phyloP scores from a whole-genome alignment of 148 eudicot genomes.

The Silene uniflora region DNA sequence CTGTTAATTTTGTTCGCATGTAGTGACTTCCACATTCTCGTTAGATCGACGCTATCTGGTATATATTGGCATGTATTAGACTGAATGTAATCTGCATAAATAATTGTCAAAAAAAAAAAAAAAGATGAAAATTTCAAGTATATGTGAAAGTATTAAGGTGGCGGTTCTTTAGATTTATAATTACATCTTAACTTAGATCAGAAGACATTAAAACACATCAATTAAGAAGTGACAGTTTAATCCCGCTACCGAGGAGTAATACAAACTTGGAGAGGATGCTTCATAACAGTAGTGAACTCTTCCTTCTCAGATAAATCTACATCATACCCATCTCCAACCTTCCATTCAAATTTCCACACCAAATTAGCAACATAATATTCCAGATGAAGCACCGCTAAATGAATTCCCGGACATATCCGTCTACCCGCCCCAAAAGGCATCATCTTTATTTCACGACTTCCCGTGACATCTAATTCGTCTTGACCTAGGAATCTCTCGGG shows the following conservation, averaged over 20 bases:
- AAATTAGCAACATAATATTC: constrained; percentile 60
- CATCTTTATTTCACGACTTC: constrained; percentile 63
- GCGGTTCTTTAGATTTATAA: too few species aligned
- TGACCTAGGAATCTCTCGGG: constrained; percentile 52
- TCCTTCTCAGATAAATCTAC: constrained; percentile 55
- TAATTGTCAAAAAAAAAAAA: too few species aligned
- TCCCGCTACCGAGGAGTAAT: constrained; percentile 30
- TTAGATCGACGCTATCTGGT: background rate
- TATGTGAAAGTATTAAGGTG: too few species aligned
- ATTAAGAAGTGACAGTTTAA: background rate
- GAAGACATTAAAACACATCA: background rate
- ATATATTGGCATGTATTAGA: too few species aligned
- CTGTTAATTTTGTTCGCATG: background rate
- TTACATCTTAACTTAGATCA: too few species aligned
- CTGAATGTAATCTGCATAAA: too few species aligned
- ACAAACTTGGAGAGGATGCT: constrained; percentile 41
- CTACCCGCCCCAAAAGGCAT: constrained; percentile 78
- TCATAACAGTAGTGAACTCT: constrained; percentile 52
- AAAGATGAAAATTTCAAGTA: too few species aligned
- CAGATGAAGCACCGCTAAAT: constrained; percentile 58
- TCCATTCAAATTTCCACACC: constrained; percentile 55
- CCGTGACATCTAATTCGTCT: constrained; percentile 37
- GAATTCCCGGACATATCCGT: constrained; percentile 50
- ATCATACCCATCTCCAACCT: constrained; percentile 29
- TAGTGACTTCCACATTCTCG: background rate